phyloP scores from a whole-genome alignment of 2,329 filamentous ascomycete genomes.

The Phoma sp. region DNA sequence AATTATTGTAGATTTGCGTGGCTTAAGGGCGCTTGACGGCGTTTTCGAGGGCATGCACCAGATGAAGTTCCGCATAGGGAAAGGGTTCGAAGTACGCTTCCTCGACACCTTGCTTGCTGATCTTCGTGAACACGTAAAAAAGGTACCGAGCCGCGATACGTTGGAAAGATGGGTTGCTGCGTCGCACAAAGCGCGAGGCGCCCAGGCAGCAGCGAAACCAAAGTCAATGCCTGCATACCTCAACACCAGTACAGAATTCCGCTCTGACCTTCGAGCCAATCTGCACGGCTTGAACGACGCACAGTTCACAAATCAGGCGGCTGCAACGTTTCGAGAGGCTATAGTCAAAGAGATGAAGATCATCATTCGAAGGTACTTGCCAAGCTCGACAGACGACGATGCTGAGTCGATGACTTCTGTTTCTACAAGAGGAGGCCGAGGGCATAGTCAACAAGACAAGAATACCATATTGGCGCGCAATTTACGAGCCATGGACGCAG shows the following conservation, averaged over 20 bases:
- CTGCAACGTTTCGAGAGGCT: conserved; percentile 82
- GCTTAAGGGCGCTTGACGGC: conserved; percentile 79
- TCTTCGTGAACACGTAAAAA: conserved; percentile 78
- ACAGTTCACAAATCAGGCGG: conserved; percentile 78
- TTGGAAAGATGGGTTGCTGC: conserved; percentile 84
- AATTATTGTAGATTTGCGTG: conserved; percentile 71
- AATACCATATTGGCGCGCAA: conserved; percentile 88
- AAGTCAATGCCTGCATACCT: conserved; percentile 77
- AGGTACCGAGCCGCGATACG: conserved; percentile 73
- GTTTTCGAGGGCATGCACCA: conserved; percentile 78
- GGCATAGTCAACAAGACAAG: conserved; percentile 80
- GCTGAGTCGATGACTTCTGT: conserved; percentile 86
- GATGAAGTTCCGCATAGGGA: conserved; percentile 81
- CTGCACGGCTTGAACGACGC: conserved; percentile 82
- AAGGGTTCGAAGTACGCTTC: conserved; percentile 83
- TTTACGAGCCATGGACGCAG: conserved; percentile 79
- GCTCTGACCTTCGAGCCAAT: conserved; percentile 71
- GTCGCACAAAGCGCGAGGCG: conserved; percentile 73
- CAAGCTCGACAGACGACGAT: conserved; percentile 93
- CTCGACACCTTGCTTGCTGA: conserved; percentile 79
- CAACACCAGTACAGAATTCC: conserved; percentile 71
- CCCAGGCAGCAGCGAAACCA: conserved; percentile 70
- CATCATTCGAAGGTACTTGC: conserved; percentile 82
- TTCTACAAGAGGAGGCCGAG: conserved; percentile 74
- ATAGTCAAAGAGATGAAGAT: conserved; percentile 85